Percentiles rank a stretch among this genome's conserved stretches.
Evolutionary conservation across 495 filamentous ascomycete genomes (phyloP).

Genomic region (Daldinia loculata): DNA sequence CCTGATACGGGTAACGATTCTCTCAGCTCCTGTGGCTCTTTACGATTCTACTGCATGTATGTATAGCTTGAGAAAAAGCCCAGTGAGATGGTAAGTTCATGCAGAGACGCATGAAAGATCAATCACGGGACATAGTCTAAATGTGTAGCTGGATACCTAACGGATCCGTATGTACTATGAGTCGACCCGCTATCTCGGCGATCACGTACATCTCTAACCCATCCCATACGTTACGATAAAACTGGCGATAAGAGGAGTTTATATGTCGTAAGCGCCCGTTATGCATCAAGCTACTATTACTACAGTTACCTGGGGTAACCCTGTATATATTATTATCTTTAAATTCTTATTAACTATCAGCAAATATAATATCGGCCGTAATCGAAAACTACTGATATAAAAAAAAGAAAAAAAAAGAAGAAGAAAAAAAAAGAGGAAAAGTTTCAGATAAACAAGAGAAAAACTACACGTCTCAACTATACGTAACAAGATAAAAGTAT

Average conservation of each 20-base stretch:
- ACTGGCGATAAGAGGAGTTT: slow-evolving; percentile 7
- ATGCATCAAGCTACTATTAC: neutral
- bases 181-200: slow-evolving; percentile 13
- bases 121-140: slow-evolving; percentile 35
- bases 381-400: neutral
- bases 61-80: neutral
- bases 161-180: neutral
- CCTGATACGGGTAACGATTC: slow-evolving; percentile 16
- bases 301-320: neutral
- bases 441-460: neutral
- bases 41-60: neutral
- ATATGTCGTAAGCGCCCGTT: slow-evolving; percentile 11
- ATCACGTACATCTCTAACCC: slow-evolving; percentile 18
- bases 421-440: neutral
- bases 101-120: slow-evolving; percentile 35
- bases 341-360: neutral
- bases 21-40: neutral
- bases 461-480: slow-evolving; percentile 1
- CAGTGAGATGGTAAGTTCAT: slow-evolving; percentile 14
- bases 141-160: slow-evolving; percentile 9
- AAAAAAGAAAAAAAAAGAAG: neutral
- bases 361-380: neutral
- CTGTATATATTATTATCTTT: neutral
- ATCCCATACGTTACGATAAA: neutral
- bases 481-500: slow-evolving; percentile 26